These are phyloP conservation scores for Ogataea methylovora DNA, from an alignment of 805 yeast genomes.

Conservation along the genomic window DNA sequence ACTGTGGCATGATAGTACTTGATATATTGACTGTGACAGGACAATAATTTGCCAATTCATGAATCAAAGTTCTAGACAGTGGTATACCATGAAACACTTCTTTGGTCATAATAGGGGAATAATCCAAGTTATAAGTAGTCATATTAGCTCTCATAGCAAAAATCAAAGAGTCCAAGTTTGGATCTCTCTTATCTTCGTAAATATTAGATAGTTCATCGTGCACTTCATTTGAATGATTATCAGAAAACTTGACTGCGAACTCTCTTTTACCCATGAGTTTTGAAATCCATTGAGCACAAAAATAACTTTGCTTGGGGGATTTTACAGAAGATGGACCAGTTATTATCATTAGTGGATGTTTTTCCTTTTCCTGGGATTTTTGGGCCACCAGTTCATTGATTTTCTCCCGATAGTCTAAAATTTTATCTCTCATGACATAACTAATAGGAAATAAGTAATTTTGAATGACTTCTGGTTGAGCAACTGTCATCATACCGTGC, in stretches of 20 bases:
- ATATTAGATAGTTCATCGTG: not conserved
- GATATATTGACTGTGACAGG: constrained; percentile 39
- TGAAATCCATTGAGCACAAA: constrained; percentile 36
- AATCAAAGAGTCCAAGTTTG: constrained; percentile 13
- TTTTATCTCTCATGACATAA: constrained; percentile 20
- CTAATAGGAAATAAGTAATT: constrained; percentile 30
- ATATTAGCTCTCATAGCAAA: constrained; percentile 32
- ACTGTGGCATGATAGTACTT: constrained; percentile 45
- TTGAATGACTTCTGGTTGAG: constrained; percentile 38
- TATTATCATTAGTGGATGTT: constrained; percentile 24
- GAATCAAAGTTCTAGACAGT: constrained; percentile 29
- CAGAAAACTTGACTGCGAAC: constrained; percentile 1
- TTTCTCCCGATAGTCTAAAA: constrained; percentile 23
- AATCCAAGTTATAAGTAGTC: constrained; percentile 7
- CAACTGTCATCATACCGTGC: constrained; percentile 28
- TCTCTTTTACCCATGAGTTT: constrained; percentile 4
- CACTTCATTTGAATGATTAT: not conserved
- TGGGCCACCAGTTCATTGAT: constrained; percentile 15
- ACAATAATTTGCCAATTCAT: constrained; percentile 32
- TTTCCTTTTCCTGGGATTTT: not conserved
- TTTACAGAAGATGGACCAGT: constrained; percentile 31
- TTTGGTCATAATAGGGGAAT: constrained; percentile 7
- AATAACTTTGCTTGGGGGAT: constrained; percentile 25
- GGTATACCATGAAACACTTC: constrained; percentile 35
- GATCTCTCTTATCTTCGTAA: not conserved